A percentile compares a stretch with the other conserved stretches of the same genome.
Conservation (phyloP, 805 yeast species). For the Kodamaea kakaduensis region DNA sequence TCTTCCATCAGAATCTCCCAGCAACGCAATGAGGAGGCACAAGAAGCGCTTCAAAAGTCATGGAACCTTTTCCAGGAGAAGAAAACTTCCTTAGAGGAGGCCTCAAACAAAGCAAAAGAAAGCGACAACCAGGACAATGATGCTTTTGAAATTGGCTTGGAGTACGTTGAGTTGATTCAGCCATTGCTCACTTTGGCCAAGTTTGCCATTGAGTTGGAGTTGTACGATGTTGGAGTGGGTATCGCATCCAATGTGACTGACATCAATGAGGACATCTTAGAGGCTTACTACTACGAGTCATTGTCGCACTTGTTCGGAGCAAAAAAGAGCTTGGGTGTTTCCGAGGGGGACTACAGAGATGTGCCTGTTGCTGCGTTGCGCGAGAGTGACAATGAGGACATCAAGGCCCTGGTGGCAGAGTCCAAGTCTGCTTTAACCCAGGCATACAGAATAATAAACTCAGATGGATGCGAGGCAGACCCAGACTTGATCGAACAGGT, state of each 20-base stretch:
- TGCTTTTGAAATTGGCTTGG: constrained; percentile 42
- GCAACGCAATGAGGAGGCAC: constrained; percentile 69
- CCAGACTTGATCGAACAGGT: constrained; percentile 58
- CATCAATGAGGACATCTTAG: constrained; percentile 80
- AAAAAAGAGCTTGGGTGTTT: constrained; percentile 28
- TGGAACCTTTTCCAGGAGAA: constrained; percentile 65
- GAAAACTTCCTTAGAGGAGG: constrained; percentile 47
- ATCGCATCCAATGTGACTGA: constrained; percentile 66
- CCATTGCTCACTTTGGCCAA: constrained; percentile 71
- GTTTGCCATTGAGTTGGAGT: constrained; percentile 72
- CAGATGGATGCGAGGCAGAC: constrained; percentile 45
- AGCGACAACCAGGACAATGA: constrained; percentile 30
- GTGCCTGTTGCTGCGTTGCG: constrained; percentile 21
- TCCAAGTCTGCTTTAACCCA: constrained; percentile 43
- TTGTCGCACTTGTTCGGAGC: constrained; percentile 56
- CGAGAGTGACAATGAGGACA: constrained; percentile 24
- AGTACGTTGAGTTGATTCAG: constrained; percentile 64
- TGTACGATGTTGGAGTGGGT: constrained; percentile 61
- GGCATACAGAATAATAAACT: constrained; percentile 39
- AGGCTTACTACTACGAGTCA: constrained; percentile 79
- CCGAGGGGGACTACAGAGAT: constrained; percentile 41
- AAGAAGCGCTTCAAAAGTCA: constrained; percentile 57
- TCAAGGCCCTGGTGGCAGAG: constrained; percentile 30
- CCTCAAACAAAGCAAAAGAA: constrained; percentile 18
- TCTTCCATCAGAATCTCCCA: constrained; percentile 91